Conservation (phyloP, 495 filamentous ascomycete genomes). For the Penicillium atrosanguineum region DNA sequence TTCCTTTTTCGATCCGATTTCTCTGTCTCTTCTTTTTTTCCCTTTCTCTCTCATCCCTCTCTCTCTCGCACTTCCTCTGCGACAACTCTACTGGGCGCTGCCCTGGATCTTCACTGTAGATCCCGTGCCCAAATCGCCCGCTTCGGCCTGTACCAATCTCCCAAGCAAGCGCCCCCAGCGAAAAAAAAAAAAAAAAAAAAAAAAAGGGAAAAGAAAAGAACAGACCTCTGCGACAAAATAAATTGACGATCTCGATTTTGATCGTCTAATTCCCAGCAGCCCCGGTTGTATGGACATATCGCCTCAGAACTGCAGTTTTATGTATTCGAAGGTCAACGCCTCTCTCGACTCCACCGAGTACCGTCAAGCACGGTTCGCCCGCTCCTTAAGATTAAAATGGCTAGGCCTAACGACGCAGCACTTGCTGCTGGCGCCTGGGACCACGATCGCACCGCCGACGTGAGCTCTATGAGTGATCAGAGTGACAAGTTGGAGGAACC, state of each 20-base stretch:
- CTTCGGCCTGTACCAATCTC: not conserved
- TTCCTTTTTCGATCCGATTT: constrained; percentile 6
- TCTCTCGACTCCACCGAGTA: constrained; percentile 31
- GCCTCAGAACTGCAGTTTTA: constrained; percentile 20
- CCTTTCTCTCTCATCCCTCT: constrained; percentile 1
- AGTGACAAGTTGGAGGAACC: constrained; percentile 24
- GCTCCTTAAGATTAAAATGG: constrained; percentile 42
- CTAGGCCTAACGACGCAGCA: constrained; percentile 27
- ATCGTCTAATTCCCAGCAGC: not conserved
- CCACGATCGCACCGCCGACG: constrained; percentile 18
- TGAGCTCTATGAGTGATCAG: constrained; percentile 2
- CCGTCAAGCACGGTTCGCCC: constrained; percentile 37
- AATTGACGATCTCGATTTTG: not conserved
- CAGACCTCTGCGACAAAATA: not conserved
- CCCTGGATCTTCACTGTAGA: constrained; percentile 2
- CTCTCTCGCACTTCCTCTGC: not conserved
- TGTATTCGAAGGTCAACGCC: constrained; percentile 35
- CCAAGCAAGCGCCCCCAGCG: not conserved
- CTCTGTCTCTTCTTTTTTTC: constrained; percentile 5
- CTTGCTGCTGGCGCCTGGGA: constrained; percentile 14
- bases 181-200: not conserved
- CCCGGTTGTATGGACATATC: constrained; percentile 5
- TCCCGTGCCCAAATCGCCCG: constrained; percentile 10
- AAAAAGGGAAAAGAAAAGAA: too few species aligned
- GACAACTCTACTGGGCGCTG: not conserved